Percentiles rank a stretch among this genome's conserved stretches.
phyloP scores from a whole-genome alignment of 306 rosid genomes.

The Cucurbita argyrosperma region DNA sequence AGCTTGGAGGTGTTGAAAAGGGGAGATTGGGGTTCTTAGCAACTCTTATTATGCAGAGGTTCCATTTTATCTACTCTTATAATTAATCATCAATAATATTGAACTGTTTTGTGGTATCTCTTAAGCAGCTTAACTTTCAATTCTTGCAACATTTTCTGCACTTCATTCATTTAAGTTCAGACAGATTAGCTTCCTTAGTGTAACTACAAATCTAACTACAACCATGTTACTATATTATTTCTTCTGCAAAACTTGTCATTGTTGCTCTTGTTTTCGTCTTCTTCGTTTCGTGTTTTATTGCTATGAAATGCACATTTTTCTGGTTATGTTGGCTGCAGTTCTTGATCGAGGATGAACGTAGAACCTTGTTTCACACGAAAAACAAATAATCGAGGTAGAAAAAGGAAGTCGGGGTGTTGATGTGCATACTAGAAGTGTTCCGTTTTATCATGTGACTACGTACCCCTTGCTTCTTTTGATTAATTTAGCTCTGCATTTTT shows the following conservation, averaged over 20 bases:
- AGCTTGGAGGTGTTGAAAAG: constrained; percentile 37
- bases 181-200: constrained; percentile 12
- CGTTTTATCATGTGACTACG: neutral
- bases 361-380: neutral
- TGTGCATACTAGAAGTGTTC: neutral
- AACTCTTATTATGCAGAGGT: constrained; percentile 28
- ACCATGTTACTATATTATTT: constrained; percentile 9
- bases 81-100: constrained; percentile 22
- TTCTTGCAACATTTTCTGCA: constrained; percentile 20
- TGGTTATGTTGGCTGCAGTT: constrained; percentile 8
- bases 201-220: constrained; percentile 15
- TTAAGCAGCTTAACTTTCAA: constrained; percentile 17
- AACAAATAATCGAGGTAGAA: neutral
- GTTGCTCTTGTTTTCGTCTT: constrained; percentile 4
- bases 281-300: constrained; percentile 4
- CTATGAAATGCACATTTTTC: constrained; percentile 7
- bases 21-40: constrained; percentile 22
- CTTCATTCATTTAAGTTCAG: constrained; percentile 15
- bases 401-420: neutral
- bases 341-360: neutral
- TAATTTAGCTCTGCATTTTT: neutral
- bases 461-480: neutral
- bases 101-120: constrained; percentile 26
- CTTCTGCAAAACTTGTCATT: constrained; percentile 7
- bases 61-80: constrained; percentile 18